Evolutionary conservation across 2,329 filamentous ascomycete genomes (phyloP).

Genomic region (Diaporthe australafricana): DNA sequence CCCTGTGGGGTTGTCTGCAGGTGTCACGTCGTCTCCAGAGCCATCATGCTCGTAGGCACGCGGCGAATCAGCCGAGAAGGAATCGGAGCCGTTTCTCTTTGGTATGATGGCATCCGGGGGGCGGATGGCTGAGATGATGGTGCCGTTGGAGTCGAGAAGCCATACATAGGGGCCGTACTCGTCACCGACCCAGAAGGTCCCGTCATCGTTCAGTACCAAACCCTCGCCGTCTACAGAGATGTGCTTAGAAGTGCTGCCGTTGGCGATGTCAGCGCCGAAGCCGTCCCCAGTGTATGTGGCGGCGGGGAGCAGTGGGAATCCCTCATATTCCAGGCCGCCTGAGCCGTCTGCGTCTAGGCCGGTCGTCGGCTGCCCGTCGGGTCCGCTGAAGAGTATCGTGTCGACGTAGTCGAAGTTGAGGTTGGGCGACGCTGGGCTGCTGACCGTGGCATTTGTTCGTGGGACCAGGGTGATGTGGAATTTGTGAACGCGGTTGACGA

Average conservation of each 20-base stretch:
- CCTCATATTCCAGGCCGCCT: slow-evolving; percentile 64
- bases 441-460: slow-evolving; percentile 60
- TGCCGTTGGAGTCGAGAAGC: slow-evolving; percentile 68
- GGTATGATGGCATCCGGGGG: slow-evolving; percentile 75
- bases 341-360: slow-evolving; percentile 71
- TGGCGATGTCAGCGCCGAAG: slow-evolving; percentile 70
- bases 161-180: slow-evolving; percentile 80
- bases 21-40: slow-evolving; percentile 53
- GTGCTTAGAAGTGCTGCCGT: slow-evolving; percentile 59
- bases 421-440: slow-evolving; percentile 68
- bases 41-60: slow-evolving; percentile 50
- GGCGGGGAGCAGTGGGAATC: slow-evolving; percentile 71
- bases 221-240: slow-evolving; percentile 76
- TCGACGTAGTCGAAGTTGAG: slow-evolving; percentile 72
- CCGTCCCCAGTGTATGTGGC: slow-evolving; percentile 75
- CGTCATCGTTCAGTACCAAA: slow-evolving; percentile 69
- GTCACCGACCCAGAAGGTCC: slow-evolving; percentile 76
- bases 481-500: slow-evolving; percentile 75
- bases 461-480: slow-evolving; percentile 71
- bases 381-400: slow-evolving; percentile 73
- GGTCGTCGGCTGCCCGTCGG: slow-evolving; percentile 70
- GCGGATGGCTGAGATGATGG: slow-evolving; percentile 71
- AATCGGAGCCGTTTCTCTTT: slow-evolving; percentile 65
- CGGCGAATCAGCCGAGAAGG: slow-evolving; percentile 65
- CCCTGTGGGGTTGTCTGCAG: slow-evolving; percentile 69